These are phyloP conservation scores for Neophaeococcomyces aloes DNA, from an alignment of 2,329 filamentous ascomycete species.

Conservation along the genomic window DNA sequence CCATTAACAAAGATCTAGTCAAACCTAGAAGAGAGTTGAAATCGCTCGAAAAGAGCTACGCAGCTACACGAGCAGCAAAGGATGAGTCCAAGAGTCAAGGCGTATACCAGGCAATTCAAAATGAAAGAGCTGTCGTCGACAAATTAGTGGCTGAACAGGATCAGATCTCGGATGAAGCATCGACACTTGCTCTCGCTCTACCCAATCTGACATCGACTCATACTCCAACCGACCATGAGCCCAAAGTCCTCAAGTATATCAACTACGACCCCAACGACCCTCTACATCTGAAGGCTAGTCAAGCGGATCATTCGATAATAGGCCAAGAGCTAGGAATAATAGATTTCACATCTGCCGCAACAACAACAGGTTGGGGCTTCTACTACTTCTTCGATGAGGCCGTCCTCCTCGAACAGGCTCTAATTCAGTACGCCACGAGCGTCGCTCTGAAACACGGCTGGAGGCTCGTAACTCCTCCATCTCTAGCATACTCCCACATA, in stretches of 20 bases:
- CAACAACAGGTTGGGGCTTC: conserved; percentile 92
- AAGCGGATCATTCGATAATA: conserved; percentile 70
- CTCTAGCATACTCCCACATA: conserved; percentile 84
- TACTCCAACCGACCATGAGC: conserved; percentile 56
- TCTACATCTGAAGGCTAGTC: conserved; percentile 17
- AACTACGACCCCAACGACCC: conserved; percentile 52
- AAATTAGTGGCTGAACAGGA: conserved; percentile 25
- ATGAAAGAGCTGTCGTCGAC: conserved; percentile 19
- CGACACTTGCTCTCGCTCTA: conserved; percentile 59
- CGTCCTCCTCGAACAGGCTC: conserved; percentile 85
- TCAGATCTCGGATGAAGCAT: conserved; percentile 9
- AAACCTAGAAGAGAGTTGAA: conserved; percentile 34
- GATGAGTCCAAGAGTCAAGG: conserved; percentile 5
- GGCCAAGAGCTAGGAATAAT: conserved; percentile 78
- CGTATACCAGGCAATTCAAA: conserved; percentile 13
- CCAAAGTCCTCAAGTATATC: conserved; percentile 54
- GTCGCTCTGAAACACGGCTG: conserved; percentile 65
- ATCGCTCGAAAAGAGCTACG: conserved; percentile 33
- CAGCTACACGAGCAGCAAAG: conserved; percentile 25
- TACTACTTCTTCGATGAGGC: conserved; percentile 92
- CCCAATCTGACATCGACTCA: conserved; percentile 74
- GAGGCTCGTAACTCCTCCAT: conserved; percentile 72
- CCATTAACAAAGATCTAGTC: conserved; percentile 32
- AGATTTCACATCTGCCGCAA: conserved; percentile 72
- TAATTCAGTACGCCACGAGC: conserved; percentile 73